Evolutionary conservation across 2,329 filamentous ascomycete species (phyloP), one percentile per base, ranked within the genome.

Genomic region (Leptoxyphium fumago): DNA sequence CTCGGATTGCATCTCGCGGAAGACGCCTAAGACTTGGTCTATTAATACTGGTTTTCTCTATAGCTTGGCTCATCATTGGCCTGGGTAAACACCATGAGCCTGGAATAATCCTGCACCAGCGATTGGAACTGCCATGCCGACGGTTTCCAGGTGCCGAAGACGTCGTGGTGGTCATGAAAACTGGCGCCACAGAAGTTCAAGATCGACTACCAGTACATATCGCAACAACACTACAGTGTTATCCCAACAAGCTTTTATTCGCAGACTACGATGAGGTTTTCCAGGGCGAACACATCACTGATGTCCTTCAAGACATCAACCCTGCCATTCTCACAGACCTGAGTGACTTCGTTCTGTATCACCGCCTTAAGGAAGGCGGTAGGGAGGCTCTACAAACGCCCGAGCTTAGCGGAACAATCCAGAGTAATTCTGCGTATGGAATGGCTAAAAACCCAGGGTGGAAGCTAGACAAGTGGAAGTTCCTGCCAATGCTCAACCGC

Each of bases 81-180:
- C 21, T 26, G 21, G 7, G 7, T 26, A 26, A 26, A 26, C 3
- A 7, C 21, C 21, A 26, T 26, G 21, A 26, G 21, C 21, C 21
- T 26, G 7, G 21, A 3, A 26, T 7, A 7, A 7, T 7, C 4
- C 21, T 4, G 21, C 21, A 26, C 7, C 21, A 26, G 21, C 21
- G 21, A 26, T 26, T 26, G 32, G 38, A 40, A 5, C 18, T 28
- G 21, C 11, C 13, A 13, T 56, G 54, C 38, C 43, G 44, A 29
- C 28, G 43, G 26, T 42, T 57, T 2, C 46, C 52, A 0, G 60
- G 60, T 18, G 61, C 64, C 1, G 60, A 71, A 1, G 65, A 77
- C 48, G 57, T 75, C 39, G 68, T 77, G 45, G 67, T 78, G 11
- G 61, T 76, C 8, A 55, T 78, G 42, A 62, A 49, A 55, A 61